phyloP scores from a whole-genome alignment of 495 filamentous ascomycete species.

The Xylaria bambusicola region DNA sequence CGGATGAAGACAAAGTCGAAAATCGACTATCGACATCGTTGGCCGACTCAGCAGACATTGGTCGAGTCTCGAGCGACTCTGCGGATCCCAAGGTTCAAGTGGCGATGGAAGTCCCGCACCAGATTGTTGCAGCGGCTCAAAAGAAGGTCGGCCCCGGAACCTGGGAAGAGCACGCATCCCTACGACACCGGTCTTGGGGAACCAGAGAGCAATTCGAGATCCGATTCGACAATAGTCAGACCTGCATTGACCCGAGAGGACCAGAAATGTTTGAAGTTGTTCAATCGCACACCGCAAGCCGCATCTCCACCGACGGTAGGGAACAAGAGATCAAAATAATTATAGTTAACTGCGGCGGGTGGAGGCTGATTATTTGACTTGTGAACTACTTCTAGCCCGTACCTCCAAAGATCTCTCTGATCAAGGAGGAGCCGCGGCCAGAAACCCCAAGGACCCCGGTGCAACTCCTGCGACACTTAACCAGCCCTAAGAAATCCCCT shows the following conservation, averaged over 20 bases:
- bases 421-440: conserved; percentile 16
- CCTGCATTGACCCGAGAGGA: not conserved
- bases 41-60: conserved; percentile 34
- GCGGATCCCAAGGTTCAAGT: not conserved
- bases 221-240: not conserved
- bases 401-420: conserved; percentile 11
- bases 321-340: no score
- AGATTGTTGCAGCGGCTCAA: conserved; percentile 3
- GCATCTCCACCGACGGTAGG: not conserved
- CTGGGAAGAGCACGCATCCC: conserved; percentile 28
- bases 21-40: conserved; percentile 31
- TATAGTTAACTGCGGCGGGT: no score
- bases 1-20: not conserved
- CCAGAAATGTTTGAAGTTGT: not conserved
- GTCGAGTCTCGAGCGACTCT: conserved; percentile 20
- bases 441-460: conserved; percentile 24
- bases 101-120: not conserved
- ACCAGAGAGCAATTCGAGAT: not conserved
- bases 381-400: conserved; percentile 3
- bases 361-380: conserved; percentile 9
- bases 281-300: not conserved
- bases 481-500: conserved; percentile 19
- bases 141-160: conserved; percentile 3
- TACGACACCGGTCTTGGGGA: conserved; percentile 30
- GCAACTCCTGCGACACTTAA: conserved; percentile 19